Evolutionary conservation across 164 flowering plant species (phyloP), one percentile per base, ranked within the genome.

Genomic region (Nymphaea colorata): DNA sequence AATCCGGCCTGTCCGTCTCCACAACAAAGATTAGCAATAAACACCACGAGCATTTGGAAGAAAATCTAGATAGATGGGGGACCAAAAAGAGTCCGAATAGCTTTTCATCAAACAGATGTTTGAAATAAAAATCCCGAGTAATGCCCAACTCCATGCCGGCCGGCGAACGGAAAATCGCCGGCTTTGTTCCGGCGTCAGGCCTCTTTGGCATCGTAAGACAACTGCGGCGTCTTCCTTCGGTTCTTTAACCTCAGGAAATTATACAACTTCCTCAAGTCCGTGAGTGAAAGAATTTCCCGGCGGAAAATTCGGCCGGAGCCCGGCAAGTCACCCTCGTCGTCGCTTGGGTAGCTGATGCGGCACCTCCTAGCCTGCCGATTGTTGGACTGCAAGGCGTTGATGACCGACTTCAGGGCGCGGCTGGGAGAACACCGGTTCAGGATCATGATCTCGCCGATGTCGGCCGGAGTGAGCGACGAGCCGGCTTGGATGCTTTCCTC

Each of bases 371-470:
- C 12, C 55, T 12, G 55, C 4, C 77, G 82, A 5, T 73, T 64
- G 64, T 70, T 75, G 14, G 67, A 71, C 61, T 91, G 93, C 66
- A 88, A 61, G 0, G 94, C 90, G 2, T 76, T 70, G 18, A 92
- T 86, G 2, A 90, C 87, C 6, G 90, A 70, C 66, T 86, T 92
- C 67, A 92, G 17, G 3, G 98, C 98, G 65, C 98, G 82, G 45
- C 78, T 88, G 12, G 98, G 90, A 1, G 96, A 89, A 65, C 68
- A 71, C 68, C 93, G 81, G 69, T 90, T 88, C 43, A 86, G 82
- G 0, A 87, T 84, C 93, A 92, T 83, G 55, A 92, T 78, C 75
- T 88, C 96, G 0, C 96, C 86, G 67, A 92, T 83, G 75, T 92
- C 91, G 3, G 95, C 96, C 42, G 85, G 94, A n/a, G 86, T 84